A percentile compares a stretch with the other conserved stretches of the same genome.
phyloP scores from a whole-genome alignment of 2,329 filamentous ascomycete species.

The Aurifilum marmelostoma region DNA sequence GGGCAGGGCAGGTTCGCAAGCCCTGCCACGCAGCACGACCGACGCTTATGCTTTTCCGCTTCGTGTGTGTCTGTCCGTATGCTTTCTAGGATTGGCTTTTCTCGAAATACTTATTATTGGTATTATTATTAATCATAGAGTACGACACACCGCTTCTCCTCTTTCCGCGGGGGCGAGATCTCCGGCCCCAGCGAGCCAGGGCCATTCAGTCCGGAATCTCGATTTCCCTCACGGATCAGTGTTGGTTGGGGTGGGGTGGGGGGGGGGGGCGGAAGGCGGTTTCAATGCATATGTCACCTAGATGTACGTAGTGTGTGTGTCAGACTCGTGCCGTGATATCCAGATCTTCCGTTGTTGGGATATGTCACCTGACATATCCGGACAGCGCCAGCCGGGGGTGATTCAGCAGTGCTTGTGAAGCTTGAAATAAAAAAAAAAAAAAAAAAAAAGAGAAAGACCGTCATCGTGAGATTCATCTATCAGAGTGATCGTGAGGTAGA shows the following conservation, averaged over 20 bases:
- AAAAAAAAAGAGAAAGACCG: too few relatives aligned
- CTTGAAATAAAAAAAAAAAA: not conserved
- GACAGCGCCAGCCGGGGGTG: not conserved
- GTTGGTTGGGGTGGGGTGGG: too few relatives aligned
- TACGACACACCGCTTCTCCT: conserved; percentile 1
- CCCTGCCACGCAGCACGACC: not conserved
- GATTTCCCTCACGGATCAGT: not conserved
- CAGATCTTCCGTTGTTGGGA: not conserved
- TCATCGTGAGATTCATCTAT: not conserved
- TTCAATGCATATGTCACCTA: not conserved
- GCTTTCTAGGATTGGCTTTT: too few relatives aligned
- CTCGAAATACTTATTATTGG: too few relatives aligned
- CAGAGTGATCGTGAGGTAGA: not conserved
- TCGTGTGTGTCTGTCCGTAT: not conserved
- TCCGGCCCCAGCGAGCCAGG: not conserved
- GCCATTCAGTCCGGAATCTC: not conserved
- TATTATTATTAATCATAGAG: too few relatives aligned
- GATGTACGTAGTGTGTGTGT: not conserved
- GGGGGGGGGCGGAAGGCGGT: too few relatives aligned
- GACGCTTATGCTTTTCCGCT: not conserved
- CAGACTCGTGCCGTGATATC: conserved; percentile 3
- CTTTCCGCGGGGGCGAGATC: not conserved
- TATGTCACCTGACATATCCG: not conserved
- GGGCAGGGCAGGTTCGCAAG: not conserved
- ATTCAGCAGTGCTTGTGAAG: too few relatives aligned